Conservation (phyloP, 179 eudicot species). For the Heliamphora pulchella region DNA sequence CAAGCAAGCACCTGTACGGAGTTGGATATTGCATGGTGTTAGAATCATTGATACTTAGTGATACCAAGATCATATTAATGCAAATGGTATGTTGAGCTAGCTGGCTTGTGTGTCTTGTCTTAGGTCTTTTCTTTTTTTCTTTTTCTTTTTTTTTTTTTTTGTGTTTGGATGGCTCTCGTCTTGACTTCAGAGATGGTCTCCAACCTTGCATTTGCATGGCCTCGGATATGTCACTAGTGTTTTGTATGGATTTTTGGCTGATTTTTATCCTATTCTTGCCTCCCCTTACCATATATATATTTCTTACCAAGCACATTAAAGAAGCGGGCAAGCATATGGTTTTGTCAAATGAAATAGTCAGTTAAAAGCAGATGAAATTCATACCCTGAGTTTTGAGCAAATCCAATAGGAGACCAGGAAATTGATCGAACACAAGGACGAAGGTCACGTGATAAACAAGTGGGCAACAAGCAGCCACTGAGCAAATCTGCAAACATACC, state of each 20-base stretch:
- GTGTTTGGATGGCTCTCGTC: no score
- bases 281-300: no score
- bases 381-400: constrained; percentile 70
- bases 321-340: not conserved
- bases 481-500: constrained; percentile 46
- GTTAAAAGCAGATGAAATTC: constrained; percentile 1
- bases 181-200: no score
- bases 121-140: no score
- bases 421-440: constrained; percentile 74
- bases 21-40: not conserved
- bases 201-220: no score
- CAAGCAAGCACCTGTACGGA: constrained; percentile 68
- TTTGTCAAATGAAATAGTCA: not conserved
- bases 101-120: no score
- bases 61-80: not conserved
- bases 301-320: not conserved
- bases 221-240: no score
- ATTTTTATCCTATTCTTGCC: no score
- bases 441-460: constrained; percentile 52
- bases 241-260: no score
- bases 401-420: constrained; percentile 84
- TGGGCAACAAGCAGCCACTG: constrained; percentile 57
- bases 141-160: no score
- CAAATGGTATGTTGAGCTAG: no score
- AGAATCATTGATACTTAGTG: not conserved